Conservation (phyloP, 2,329 filamentous ascomycete species). For the Phaeosphaeriaceae sp. region DNA sequence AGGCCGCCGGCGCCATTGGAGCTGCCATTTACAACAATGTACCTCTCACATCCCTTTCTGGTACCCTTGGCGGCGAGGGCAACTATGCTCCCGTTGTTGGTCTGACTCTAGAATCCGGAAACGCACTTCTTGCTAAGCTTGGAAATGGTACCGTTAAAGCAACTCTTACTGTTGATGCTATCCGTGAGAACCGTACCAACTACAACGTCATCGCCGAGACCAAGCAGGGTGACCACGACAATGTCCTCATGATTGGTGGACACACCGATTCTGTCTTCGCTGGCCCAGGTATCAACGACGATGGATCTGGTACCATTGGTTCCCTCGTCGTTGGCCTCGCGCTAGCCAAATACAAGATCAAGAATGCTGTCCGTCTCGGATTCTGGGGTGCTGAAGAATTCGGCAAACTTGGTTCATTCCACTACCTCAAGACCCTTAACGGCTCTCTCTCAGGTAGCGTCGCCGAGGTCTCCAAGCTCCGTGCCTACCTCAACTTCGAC, state of each 20-base stretch:
- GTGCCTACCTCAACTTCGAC: slow-evolving; percentile 53
- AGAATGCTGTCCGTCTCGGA: slow-evolving; percentile 50
- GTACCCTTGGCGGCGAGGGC: slow-evolving; percentile 66
- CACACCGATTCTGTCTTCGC: slow-evolving; percentile 52
- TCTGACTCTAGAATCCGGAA: slow-evolving; percentile 65
- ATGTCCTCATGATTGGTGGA: slow-evolving; percentile 49
- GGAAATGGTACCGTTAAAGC: slow-evolving; percentile 48
- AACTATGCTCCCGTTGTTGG: slow-evolving; percentile 71
- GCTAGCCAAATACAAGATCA: slow-evolving; percentile 48
- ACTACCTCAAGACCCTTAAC: slow-evolving; percentile 48
- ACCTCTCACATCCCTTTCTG: slow-evolving; percentile 62
- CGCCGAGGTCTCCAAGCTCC: slow-evolving; percentile 46
- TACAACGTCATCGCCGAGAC: slow-evolving; percentile 49
- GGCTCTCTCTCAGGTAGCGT: slow-evolving; percentile 36
- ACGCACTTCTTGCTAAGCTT: slow-evolving; percentile 61
- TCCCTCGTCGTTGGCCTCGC: slow-evolving; percentile 48
- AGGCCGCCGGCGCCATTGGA: slow-evolving; percentile 70
- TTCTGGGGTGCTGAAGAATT: slow-evolving; percentile 52
- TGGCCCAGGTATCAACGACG: slow-evolving; percentile 52
- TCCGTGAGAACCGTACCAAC: slow-evolving; percentile 56
- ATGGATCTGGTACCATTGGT: slow-evolving; percentile 50
- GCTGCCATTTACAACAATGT: slow-evolving; percentile 76
- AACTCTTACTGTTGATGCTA: slow-evolving; percentile 50
- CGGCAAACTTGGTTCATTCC: slow-evolving; percentile 47
- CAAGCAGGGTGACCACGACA: slow-evolving; percentile 49